phyloP scores from a whole-genome alignment of 345 rosid species.

The Acer campestre region DNA sequence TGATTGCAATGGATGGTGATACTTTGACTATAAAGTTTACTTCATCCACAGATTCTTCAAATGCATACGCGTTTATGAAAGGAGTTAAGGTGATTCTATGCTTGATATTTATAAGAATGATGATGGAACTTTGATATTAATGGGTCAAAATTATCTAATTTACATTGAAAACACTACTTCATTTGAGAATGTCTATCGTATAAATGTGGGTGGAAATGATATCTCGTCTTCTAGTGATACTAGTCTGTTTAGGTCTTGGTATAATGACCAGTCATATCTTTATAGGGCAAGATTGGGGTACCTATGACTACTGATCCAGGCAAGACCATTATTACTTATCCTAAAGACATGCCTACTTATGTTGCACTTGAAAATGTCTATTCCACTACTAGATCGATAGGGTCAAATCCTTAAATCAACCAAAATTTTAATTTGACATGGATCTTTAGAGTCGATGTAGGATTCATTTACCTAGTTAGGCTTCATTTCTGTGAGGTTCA shows the following conservation, averaged over 20 bases:
- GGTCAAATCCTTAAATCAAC: conserved; percentile 51
- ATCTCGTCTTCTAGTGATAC: conserved; percentile 82
- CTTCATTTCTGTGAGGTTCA: conserved; percentile 86
- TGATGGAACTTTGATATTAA: conserved; percentile 42
- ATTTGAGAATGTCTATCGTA: conserved; percentile 76
- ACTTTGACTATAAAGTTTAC: conserved; percentile 65
- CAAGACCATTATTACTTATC: conserved; percentile 43
- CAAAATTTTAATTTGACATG: conserved; percentile 73
- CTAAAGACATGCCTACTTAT: conserved; percentile 55
- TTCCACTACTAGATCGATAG: conserved; percentile 80
- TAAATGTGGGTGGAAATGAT: conserved; percentile 89
- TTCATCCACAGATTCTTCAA: conserved; percentile 46
- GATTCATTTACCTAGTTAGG: conserved; percentile 80
- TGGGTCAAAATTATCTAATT: conserved; percentile 40
- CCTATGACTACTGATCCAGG: conserved; percentile 36
- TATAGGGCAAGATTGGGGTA: conserved; percentile 62
- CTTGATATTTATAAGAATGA: conserved; percentile 68
- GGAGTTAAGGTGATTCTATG: conserved; percentile 94
- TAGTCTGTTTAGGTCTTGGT: conserved; percentile 79
- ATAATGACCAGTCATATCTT: conserved; percentile 63
- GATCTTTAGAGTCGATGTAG: conserved; percentile 76
- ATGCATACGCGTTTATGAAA: conserved; percentile 77
- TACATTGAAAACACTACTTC: conserved; percentile 65
- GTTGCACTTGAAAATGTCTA: conserved; percentile 70
- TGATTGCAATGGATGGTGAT: conserved; percentile 53